A percentile compares a stretch with the other conserved stretches of the same genome.
These are phyloP conservation scores for Cyberlindnera euphorbiiphila DNA, from an alignment of 805 yeast genomes.

Conservation along the genomic window DNA sequence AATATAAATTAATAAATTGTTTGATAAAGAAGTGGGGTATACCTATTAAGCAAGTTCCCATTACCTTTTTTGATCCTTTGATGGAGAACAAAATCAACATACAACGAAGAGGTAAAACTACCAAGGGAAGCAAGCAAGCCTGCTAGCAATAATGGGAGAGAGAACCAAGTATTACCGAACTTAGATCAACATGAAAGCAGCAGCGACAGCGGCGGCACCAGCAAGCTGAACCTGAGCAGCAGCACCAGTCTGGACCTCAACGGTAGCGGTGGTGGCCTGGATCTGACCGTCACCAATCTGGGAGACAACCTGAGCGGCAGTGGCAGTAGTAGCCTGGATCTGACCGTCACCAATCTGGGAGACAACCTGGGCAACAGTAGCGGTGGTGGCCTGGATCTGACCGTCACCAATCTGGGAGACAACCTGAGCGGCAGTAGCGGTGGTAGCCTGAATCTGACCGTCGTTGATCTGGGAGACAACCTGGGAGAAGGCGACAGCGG, in stretches of 20 bases:
- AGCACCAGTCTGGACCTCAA: conserved; percentile 28
- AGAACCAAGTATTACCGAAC: too few species aligned
- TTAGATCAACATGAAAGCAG: conserved; percentile 25
- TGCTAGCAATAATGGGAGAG: too few species aligned
- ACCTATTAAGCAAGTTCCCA: too few species aligned
- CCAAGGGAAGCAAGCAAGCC: too few species aligned
- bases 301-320: conserved; percentile 24
- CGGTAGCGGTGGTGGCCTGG: conserved; percentile 30
- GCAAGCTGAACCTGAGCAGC: conserved; percentile 21
- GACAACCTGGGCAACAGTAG: conserved; percentile 29
- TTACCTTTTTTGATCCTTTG: too few species aligned
- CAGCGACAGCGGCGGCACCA: conserved; percentile 23
- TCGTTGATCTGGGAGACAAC: conserved; percentile 43
- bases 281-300: conserved; percentile 32
- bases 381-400: conserved; percentile 30
- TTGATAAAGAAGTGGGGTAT: too few species aligned
- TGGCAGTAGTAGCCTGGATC: conserved; percentile 28
- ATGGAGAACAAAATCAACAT: conserved; percentile 29
- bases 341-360: conserved; percentile 44
- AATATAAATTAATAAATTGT: too few species aligned
- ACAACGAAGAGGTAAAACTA: conserved; percentile 18
- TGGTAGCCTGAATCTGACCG: conserved; percentile 34
- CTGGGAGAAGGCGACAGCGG: conserved; percentile 22
- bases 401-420: conserved; percentile 31
- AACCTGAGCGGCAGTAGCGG: conserved; percentile 14